Evolutionary conservation across 257 asterid genomes (phyloP).

Genomic region (Solanum lycopersicoides): DNA sequence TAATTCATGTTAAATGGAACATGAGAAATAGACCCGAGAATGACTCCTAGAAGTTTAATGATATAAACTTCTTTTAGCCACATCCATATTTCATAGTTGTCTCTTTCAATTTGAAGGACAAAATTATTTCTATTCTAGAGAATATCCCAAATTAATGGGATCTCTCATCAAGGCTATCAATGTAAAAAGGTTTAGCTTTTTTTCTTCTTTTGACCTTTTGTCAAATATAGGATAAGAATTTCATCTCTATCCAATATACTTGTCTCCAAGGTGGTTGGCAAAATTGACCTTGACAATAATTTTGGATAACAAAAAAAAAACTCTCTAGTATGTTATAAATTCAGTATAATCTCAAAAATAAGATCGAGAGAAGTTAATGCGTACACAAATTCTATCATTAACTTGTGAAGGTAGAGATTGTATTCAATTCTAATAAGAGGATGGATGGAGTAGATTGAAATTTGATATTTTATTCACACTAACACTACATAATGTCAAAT

Average conservation of each 20-base stretch:
- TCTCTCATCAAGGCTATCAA: neutral
- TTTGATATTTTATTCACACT: neutral
- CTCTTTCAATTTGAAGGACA: neutral
- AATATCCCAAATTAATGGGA: neutral
- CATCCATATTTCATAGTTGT: neutral
- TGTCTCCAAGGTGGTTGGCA: neutral
- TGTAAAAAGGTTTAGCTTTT: neutral
- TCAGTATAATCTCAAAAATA: neutral
- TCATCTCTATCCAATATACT: neutral
- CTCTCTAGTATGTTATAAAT: too few relatives aligned
- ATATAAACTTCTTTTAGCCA: neutral
- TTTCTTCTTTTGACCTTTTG: neutral
- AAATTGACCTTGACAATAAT: neutral
- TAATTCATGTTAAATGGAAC: neutral
- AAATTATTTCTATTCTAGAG: neutral
- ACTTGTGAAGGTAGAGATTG: neutral
- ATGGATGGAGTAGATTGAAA: neutral
- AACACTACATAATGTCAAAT: neutral
- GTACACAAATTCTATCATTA: neutral
- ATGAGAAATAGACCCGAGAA: neutral
- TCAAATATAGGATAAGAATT: neutral
- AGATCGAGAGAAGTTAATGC: rapidly evolving
- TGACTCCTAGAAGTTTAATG: neutral
- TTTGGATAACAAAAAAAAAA: neutral
- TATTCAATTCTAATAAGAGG: neutral